A percentile compares a stretch with the other conserved stretches of the same genome.
These are phyloP conservation scores for Hemileia vastatrix DNA, from an alignment of 1,284 basidiomycete genomes.

Conservation along the genomic window DNA sequence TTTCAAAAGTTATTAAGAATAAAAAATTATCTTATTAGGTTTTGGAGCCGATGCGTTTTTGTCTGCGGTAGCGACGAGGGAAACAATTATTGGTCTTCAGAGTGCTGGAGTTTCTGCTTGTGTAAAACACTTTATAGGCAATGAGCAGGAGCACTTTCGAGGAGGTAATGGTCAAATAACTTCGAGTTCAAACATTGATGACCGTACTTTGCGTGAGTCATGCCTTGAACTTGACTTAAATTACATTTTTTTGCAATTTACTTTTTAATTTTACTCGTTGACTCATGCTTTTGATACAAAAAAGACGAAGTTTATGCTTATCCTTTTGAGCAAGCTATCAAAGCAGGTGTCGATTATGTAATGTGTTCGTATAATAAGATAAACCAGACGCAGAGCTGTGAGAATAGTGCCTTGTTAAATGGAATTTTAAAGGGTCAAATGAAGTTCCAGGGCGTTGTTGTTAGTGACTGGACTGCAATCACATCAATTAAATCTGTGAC, in stretches of 20 bases:
- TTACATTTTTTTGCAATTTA: neutral
- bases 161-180: conserved; percentile 2
- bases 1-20: neutral
- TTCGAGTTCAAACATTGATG: conserved; percentile 3
- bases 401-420: conserved; percentile 40
- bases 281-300: neutral
- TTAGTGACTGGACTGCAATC: conserved; percentile 33
- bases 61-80: neutral
- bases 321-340: neutral
- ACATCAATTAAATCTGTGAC: conserved; percentile 7
- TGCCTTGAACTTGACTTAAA: conserved; percentile 3
- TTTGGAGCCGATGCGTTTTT: conserved; percentile 2
- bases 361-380: conserved; percentile 30
- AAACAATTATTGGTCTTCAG: neutral
- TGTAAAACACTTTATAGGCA: conserved; percentile 1
- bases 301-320: conserved; percentile 1
- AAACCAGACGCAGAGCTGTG: conserved; percentile 34
- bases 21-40: too few species aligned
- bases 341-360: conserved; percentile 8
- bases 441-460: conserved; percentile 37
- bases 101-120: neutral
- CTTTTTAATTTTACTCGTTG: neutral
- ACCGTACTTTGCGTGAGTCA: conserved; percentile 3
- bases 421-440: conserved; percentile 40
- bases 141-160: neutral